Percentiles rank a stretch among this genome's conserved stretches.
Conservation (phyloP, 192 early-diverging fungal species). For the Rhizophlyctis rosea region DNA sequence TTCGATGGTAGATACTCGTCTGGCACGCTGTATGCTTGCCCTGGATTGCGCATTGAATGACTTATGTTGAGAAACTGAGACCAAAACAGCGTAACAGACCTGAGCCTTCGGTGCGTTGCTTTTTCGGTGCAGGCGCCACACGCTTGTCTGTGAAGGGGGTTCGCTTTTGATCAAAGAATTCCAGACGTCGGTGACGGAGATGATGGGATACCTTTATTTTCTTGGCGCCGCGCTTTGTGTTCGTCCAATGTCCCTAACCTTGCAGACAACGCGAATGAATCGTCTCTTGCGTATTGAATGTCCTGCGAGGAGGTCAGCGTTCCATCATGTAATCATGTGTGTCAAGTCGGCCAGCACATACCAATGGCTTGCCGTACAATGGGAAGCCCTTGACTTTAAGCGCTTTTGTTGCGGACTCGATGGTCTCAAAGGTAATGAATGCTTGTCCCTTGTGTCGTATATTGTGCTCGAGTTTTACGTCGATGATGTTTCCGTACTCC, state of each 20-base stretch:
- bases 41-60: too few relatives aligned
- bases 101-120: too few relatives aligned
- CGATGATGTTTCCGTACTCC: conserved; percentile 78
- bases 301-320: conserved; percentile 32
- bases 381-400: conserved; percentile 80
- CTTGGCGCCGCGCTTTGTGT: conserved; percentile 55
- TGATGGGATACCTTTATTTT: conserved; percentile 67
- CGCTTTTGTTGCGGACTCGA: conserved; percentile 72
- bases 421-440: conserved; percentile 77
- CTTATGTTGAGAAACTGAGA: too few relatives aligned
- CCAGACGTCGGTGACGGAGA: too few relatives aligned
- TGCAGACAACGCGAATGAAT: conserved; percentile 57
- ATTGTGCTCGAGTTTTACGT: conserved; percentile 75
- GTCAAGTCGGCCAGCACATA: conserved; percentile 16
- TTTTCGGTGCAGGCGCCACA: too few relatives aligned
- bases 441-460: conserved; percentile 91
- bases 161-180: too few relatives aligned
- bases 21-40: conserved; percentile 35
- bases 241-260: conserved; percentile 65
- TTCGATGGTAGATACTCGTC: conserved; percentile 84
- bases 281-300: conserved; percentile 49
- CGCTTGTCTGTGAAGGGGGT: too few relatives aligned
- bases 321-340: too few relatives aligned
- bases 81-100: too few relatives aligned
- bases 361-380: conserved; percentile 82